Evolutionary conservation across 2,329 filamentous ascomycete species (phyloP).

Genomic region (Coniosporium uncinatum): DNA sequence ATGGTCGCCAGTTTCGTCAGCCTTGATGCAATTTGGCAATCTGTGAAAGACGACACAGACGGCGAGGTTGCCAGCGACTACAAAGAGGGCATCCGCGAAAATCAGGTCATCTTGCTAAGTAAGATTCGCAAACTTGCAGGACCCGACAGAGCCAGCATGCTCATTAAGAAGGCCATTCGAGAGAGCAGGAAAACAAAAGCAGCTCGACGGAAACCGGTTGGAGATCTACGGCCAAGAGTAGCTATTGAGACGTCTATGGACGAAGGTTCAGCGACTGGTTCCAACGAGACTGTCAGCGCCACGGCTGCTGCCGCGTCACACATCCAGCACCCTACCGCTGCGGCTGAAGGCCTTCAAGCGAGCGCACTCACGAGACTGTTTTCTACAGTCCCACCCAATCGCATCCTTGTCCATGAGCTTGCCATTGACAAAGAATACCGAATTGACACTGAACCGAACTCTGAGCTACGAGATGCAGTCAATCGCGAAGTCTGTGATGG

Average conservation of each 20-base stretch:
- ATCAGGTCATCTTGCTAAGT: conserved; percentile 74
- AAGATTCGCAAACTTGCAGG: conserved; percentile 76
- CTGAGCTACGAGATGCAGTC: conserved; percentile 51
- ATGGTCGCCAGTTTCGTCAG: conserved; percentile 88
- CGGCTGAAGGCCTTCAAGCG: conserved; percentile 12
- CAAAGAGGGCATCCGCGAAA: conserved; percentile 73
- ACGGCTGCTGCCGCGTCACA: conserved; percentile 48
- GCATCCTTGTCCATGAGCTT: conserved; percentile 72
- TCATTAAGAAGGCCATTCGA: conserved; percentile 70
- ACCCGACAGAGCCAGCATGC: conserved; percentile 60
- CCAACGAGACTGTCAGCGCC: conserved; percentile 35
- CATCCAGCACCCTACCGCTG: conserved; percentile 28
- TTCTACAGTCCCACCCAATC: conserved; percentile 64
- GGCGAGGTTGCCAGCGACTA: conserved; percentile 72
- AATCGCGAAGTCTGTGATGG: conserved; percentile 53
- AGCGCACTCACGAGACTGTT: conserved; percentile 41
- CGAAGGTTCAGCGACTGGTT: conserved; percentile 25
- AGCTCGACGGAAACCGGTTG: conserved; percentile 55
- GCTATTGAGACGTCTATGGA: conserved; percentile 39
- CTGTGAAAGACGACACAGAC: conserved; percentile 72
- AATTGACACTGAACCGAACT: conserved; percentile 53
- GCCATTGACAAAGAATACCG: conserved; percentile 76
- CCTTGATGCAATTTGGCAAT: conserved; percentile 78
- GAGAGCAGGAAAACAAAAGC: conserved; percentile 60
- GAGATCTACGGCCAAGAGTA: conserved; percentile 66